Conservation (phyloP, 768 basidiomycete species). For the Amylocystis lapponica region DNA sequence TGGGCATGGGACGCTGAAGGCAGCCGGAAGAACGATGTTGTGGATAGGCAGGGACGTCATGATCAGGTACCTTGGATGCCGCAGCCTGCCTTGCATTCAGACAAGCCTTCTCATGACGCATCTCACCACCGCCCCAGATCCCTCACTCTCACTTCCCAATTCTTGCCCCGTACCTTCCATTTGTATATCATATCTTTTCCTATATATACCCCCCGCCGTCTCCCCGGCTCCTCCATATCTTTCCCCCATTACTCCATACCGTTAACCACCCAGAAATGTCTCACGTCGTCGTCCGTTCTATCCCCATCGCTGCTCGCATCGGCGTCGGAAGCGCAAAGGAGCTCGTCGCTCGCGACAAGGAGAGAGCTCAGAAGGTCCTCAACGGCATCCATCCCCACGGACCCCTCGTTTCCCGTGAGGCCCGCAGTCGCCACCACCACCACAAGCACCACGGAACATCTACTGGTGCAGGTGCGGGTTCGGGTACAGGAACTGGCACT, state of each 20-base stretch:
- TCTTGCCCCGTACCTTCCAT: too few relatives aligned
- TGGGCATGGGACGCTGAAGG: too few relatives aligned
- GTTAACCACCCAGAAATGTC: conserved; percentile 26
- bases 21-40: too few relatives aligned
- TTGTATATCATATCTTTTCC: too few relatives aligned
- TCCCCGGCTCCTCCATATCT: background rate
- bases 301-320: conserved; percentile 44
- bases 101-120: conserved; percentile 2
- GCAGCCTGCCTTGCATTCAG: too few relatives aligned
- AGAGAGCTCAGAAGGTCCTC: conserved; percentile 51
- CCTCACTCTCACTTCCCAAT: too few relatives aligned
- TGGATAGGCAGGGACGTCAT: too few relatives aligned
- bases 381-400: conserved; percentile 50
- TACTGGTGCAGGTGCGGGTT: conserved; percentile 1
- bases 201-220: too few relatives aligned
- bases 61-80: too few relatives aligned
- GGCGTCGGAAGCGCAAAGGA: conserved; percentile 35
- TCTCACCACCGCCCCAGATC: conserved; percentile 1
- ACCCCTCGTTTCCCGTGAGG: conserved; percentile 32
- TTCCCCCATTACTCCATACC: background rate
- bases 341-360: conserved; percentile 47
- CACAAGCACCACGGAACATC: conserved; percentile 16
- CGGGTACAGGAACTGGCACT: conserved; percentile 11
- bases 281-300: conserved; percentile 25
- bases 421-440: conserved; percentile 18